phyloP scores from a whole-genome alignment of 2,329 filamentous ascomycete genomes.

The Fusarium transvaalense region DNA sequence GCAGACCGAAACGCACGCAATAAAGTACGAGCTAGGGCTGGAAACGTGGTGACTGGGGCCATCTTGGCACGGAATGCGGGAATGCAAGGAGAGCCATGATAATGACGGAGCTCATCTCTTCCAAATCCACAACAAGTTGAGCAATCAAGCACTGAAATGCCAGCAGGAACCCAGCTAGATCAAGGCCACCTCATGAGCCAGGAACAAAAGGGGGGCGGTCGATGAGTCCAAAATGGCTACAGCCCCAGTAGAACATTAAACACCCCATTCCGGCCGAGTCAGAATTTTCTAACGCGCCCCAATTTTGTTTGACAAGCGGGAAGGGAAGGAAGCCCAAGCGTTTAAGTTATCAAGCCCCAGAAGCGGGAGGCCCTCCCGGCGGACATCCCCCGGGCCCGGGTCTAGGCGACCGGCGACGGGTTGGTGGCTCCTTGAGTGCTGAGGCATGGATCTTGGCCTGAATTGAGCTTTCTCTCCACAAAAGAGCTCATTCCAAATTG shows the following conservation, averaged over 20 bases:
- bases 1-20: constrained; percentile 26
- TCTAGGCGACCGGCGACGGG: constrained; percentile 34
- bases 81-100: constrained; percentile 43
- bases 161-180: constrained; percentile 27
- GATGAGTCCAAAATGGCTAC: constrained; percentile 21
- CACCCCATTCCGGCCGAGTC: constrained; percentile 38
- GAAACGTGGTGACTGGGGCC: constrained; percentile 42
- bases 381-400: constrained; percentile 39
- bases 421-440: constrained; percentile 29
- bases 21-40: constrained; percentile 35
- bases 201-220: constrained; percentile 27
- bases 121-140: constrained; percentile 31
- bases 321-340: constrained; percentile 37
- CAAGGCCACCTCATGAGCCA: constrained; percentile 33
- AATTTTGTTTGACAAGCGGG: constrained; percentile 41
- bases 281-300: constrained; percentile 38
- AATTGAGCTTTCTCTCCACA: constrained; percentile 36
- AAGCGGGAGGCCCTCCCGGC: constrained; percentile 42
- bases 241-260: constrained; percentile 27
- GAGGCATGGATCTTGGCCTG: constrained; percentile 33
- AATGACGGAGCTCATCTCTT: constrained; percentile 39
- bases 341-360: constrained; percentile 39
- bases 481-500: constrained; percentile 20
- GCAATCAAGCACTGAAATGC: constrained; percentile 28
- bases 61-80: constrained; percentile 41